phyloP scores from a whole-genome alignment of 805 yeast species.

The Teunomyces pallodes region DNA sequence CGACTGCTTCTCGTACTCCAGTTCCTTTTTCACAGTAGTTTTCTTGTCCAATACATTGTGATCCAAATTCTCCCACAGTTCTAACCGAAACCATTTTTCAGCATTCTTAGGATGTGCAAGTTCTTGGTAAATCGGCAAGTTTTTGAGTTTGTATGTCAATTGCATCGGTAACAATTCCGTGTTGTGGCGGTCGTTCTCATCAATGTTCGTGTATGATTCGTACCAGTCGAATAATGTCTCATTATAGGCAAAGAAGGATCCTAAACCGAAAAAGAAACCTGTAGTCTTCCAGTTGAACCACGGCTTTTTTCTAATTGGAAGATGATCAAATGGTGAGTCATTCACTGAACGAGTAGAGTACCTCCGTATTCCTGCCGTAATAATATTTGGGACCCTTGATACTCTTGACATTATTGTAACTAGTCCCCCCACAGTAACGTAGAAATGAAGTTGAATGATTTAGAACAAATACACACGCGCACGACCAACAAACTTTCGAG shows the following conservation, averaged over 20 bases:
- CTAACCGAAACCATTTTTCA: slow-evolving; percentile 44
- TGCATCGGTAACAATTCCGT: slow-evolving; percentile 29
- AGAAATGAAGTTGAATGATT: no score
- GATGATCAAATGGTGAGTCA: slow-evolving; percentile 33
- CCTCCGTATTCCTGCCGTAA: not conserved
- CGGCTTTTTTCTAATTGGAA: slow-evolving; percentile 21
- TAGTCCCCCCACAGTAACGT: not conserved
- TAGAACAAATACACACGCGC: no score
- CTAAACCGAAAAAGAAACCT: slow-evolving; percentile 27
- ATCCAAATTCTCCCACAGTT: slow-evolving; percentile 44
- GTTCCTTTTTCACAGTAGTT: slow-evolving; percentile 10
- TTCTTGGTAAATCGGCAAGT: slow-evolving; percentile 50
- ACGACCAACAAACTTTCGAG: no score
- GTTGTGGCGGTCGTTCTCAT: slow-evolving; percentile 17
- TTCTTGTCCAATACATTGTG: slow-evolving; percentile 32
- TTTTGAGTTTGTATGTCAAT: slow-evolving; percentile 48
- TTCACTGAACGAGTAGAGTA: slow-evolving; percentile 20
- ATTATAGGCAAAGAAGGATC: slow-evolving; percentile 31
- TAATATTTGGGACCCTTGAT: not conserved
- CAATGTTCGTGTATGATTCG: slow-evolving; percentile 21
- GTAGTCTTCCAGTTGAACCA: slow-evolving; percentile 32
- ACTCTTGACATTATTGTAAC: not conserved
- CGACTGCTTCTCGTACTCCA: slow-evolving; percentile 16
- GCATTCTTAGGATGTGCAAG: slow-evolving; percentile 45
- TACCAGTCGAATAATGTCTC: slow-evolving; percentile 32